phyloP scores from a whole-genome alignment of 495 filamentous ascomycete species.

The Diplogelasinospora grovesii region DNA sequence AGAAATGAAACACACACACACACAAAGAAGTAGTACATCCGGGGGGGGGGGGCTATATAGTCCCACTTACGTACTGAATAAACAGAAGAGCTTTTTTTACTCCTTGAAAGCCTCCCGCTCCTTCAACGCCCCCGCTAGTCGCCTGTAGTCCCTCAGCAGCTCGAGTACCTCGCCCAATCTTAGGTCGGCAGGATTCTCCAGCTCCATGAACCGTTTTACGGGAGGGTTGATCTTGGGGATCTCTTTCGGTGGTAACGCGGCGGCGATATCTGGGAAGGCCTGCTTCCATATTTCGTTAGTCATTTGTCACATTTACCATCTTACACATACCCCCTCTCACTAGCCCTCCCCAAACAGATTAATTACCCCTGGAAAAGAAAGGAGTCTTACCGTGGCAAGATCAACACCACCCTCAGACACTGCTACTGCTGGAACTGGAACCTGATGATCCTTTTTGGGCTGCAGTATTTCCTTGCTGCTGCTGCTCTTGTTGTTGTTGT shows the following conservation, averaged over 20 bases:
- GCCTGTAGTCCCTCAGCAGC: conserved; percentile 79
- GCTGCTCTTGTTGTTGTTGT: neutral
- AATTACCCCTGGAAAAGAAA: neutral
- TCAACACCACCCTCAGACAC: conserved; percentile 37
- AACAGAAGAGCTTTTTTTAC: too few species aligned
- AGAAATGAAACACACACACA: too few species aligned
- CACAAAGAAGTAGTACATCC: too few species aligned
- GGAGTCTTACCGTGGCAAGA: conserved; percentile 40
- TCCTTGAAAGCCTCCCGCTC: conserved; percentile 52
- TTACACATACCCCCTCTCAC: neutral
- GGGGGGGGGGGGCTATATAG: too few species aligned
- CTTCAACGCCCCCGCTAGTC: conserved; percentile 64
- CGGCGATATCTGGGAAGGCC: conserved; percentile 56
- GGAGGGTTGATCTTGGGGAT: conserved; percentile 59
- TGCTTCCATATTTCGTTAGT: too few species aligned
- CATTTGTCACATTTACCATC: too few species aligned
- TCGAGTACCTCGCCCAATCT: conserved; percentile 74
- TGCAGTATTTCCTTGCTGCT: too few species aligned
- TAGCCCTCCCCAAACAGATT: neutral
- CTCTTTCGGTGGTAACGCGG: conserved; percentile 43
- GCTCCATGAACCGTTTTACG: conserved; percentile 72
- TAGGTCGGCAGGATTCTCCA: conserved; percentile 69
- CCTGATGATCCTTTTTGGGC: too few species aligned
- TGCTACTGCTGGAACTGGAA: too few species aligned
- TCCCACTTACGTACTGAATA: too few species aligned